Base-by-base conservation (phyloP, 257 asterid genomes). In the Schizonepeta tenuifolia region DNA sequence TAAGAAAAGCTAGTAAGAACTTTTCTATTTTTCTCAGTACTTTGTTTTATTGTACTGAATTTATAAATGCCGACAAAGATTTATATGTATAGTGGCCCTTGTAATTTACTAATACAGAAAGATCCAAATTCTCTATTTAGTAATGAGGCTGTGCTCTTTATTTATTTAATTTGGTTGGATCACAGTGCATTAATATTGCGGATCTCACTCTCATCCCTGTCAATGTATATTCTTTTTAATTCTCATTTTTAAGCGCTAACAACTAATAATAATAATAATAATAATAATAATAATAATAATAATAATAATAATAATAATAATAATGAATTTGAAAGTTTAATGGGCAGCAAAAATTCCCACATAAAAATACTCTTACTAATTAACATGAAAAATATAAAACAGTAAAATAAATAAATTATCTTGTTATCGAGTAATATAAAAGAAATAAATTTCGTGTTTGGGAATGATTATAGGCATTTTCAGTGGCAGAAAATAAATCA, bases 151-250 rank as follows among this genome's bases (percentile, higher is more conserved):
- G 38, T 65, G 56, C 10, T 21, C 40, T 60, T 35, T 15, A 60
- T 60, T 61, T 61, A 49, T 49, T 49, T 49, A 49, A n/a, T 41
- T 18, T 40, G 54, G 21, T 63, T 59, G 51, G 50, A 36, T 65
- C 40, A 65, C 22, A 41, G 56, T 62, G 57, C 57, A 65, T 22
- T 7, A 11, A 18, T 62, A 9, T 13, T 44, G 18, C 44, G 2
- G 40, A 26, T 49, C 28, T 66, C 59, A 66, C 71, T 24, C 43
- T n/a, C 11, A 31, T 28, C 61, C 47, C 46, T 46, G 13, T 26
- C 58, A 65, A 44, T 24, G 2, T 24, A n/a, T 24, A 24, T 24
- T 31, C 2, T 35, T 49, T 28, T 67, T 31, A 36, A n/a, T 31
- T 64, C 5, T 31, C 41, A 44, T 47, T n/a, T 31, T 4, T 4